These are phyloP conservation scores for Tympanopsis confertula DNA, from an alignment of 2,329 filamentous ascomycete genomes.

Conservation along the genomic window DNA sequence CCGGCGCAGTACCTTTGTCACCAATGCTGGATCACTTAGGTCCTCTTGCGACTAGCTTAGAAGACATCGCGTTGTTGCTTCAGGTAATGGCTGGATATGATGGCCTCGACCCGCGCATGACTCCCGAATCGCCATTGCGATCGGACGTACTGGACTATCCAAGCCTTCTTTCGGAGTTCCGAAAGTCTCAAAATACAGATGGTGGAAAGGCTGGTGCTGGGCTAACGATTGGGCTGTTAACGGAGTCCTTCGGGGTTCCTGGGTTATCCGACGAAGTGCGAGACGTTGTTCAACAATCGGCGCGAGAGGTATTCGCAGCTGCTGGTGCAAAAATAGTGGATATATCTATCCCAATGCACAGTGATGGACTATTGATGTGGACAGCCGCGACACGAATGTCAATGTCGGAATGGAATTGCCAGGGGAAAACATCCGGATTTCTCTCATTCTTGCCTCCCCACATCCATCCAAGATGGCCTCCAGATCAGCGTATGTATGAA, in stretches of 20 bases:
- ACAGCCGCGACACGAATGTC: slow-evolving; percentile 23
- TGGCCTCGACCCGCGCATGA: slow-evolving; percentile 28
- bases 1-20: slow-evolving; percentile 23
- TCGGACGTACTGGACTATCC: slow-evolving; percentile 6
- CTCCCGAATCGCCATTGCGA: slow-evolving; percentile 18
- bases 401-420: slow-evolving; percentile 16
- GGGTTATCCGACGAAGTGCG: slow-evolving; percentile 26
- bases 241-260: slow-evolving; percentile 26
- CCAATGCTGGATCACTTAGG: slow-evolving; percentile 31
- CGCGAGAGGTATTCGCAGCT: slow-evolving; percentile 19
- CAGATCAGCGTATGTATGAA: slow-evolving; percentile 27
- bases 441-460: slow-evolving; percentile 21
- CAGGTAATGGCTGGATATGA: slow-evolving; percentile 29
- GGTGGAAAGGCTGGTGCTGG: slow-evolving; percentile 13
- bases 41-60: slow-evolving; percentile 24
- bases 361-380: slow-evolving; percentile 33
- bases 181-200: too few species aligned
- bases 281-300: slow-evolving; percentile 20
- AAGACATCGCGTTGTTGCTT: slow-evolving; percentile 25
- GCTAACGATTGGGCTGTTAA: slow-evolving; percentile 29
- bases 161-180: too few species aligned
- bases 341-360: slow-evolving; percentile 34
- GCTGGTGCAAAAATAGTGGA: slow-evolving; percentile 30
- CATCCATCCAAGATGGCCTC: slow-evolving; percentile 19
- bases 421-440: slow-evolving; percentile 16